Conservation (phyloP, 2,329 filamentous ascomycete genomes). For the Fusarium sp. region DNA sequence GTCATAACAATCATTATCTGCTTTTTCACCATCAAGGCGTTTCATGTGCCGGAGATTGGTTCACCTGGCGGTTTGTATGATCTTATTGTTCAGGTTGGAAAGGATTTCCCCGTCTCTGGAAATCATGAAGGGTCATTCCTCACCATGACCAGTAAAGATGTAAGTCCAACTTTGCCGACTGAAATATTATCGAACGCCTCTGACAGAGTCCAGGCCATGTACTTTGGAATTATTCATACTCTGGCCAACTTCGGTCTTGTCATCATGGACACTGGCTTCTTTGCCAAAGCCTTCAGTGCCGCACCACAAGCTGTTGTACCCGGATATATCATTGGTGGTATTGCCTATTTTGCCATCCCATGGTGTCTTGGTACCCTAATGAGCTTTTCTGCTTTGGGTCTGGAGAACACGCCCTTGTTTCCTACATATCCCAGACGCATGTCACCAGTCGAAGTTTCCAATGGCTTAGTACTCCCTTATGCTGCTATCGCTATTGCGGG, state of each 20-base stretch:
- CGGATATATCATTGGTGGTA: slow-evolving; percentile 63
- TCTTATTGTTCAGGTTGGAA: slow-evolving; percentile 58
- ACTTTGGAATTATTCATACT: slow-evolving; percentile 62
- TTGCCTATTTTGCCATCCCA: slow-evolving; percentile 65
- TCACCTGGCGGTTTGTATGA: slow-evolving; percentile 62
- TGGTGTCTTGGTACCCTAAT: slow-evolving; percentile 64
- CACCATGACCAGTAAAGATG: slow-evolving; percentile 66
- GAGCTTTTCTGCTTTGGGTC: slow-evolving; percentile 58
- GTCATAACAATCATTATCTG: slow-evolving; percentile 64
- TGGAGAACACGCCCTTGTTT: slow-evolving; percentile 61
- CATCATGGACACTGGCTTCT: slow-evolving; percentile 66
- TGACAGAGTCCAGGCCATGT: slow-evolving; percentile 52
- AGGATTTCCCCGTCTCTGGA: slow-evolving; percentile 59
- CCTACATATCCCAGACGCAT: slow-evolving; percentile 68
- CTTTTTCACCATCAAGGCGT: slow-evolving; percentile 60
- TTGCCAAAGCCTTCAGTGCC: slow-evolving; percentile 63
- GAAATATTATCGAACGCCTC: neutral
- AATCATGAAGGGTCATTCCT: slow-evolving; percentile 63
- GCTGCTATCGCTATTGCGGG: slow-evolving; percentile 76
- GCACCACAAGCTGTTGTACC: slow-evolving; percentile 60
- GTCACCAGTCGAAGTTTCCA: slow-evolving; percentile 69
- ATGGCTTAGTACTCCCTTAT: slow-evolving; percentile 76
- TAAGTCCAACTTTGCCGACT: slow-evolving; percentile 45
- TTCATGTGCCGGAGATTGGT: slow-evolving; percentile 58
- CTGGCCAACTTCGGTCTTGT: slow-evolving; percentile 63